Evolutionary conservation across 495 filamentous ascomycete genomes (phyloP), one percentile per base, ranked within the genome.

Genomic region (Collariella sp.): DNA sequence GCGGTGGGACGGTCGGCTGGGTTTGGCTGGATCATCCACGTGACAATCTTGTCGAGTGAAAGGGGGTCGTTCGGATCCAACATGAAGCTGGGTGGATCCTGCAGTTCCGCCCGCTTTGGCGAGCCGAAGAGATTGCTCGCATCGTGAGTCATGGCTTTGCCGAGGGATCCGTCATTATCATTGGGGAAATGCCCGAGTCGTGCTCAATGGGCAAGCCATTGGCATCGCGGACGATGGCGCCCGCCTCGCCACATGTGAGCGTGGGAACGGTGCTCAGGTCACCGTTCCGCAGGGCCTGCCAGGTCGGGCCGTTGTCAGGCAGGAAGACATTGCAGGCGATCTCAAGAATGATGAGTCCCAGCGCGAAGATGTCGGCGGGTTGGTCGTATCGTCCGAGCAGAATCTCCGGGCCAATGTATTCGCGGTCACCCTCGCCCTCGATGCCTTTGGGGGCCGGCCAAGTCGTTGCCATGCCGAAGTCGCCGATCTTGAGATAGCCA

Each of bases 361-460:
- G 79, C 3, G 91, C 86, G 69, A 96, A 98, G 35, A 98, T 81
- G 68, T 98, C 93, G 39, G 87, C 84, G 3, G 93, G 86, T 63
- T 93, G 93, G 69, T 95, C 91, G 62, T 83, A 89, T 52, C 83
- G 79, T 34, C 87, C 90, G 62, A 76, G 77, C 12, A 98, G 77
- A 43, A 95, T 86, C 64, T 98, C 93, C 0, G 91, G 90, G 7
- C 86, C 90, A 62, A 98, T 89, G 64, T 98, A 98, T 63, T 93
- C 88, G 42, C 93, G 87, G 62, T 98, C 93, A 16, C 93, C 93
- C 70, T 98, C 93, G 29, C 86, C 83, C 50, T 98, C 93, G 35
- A 94, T 83, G 22, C 81, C 82, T 22, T 79, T 71, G 46, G 83
- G 77, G 7, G 83, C 86, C 2, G 91, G 90, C 82, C 85, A 88